phyloP scores from a whole-genome alignment of 495 filamentous ascomycete genomes.

The Penicillium fimorum region DNA sequence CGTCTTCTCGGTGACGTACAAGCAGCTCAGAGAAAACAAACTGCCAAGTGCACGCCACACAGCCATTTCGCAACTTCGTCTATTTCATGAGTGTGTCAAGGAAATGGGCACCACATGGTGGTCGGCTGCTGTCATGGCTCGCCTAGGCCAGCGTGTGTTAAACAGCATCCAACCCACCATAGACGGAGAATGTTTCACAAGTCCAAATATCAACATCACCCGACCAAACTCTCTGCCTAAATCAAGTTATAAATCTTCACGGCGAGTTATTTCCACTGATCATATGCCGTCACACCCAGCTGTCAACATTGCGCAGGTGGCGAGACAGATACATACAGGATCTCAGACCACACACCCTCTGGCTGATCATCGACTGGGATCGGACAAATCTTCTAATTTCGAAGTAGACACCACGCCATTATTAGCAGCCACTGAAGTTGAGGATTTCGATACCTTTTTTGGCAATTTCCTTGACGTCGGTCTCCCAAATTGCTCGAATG shows the following conservation, averaged over 20 bases:
- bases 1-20: constrained; percentile 27
- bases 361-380: neutral
- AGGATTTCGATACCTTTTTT: constrained; percentile 21
- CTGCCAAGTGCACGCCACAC: constrained; percentile 13
- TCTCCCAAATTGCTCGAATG: constrained; percentile 17
- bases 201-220: constrained; percentile 6
- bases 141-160: constrained; percentile 24
- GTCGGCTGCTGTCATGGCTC: constrained; percentile 25
- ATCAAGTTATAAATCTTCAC: neutral
- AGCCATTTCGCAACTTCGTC: constrained; percentile 17
- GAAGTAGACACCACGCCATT: neutral
- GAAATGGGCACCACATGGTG: constrained; percentile 24
- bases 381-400: constrained; percentile 9
- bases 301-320: neutral
- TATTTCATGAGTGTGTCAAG: constrained; percentile 20
- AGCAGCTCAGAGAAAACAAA: constrained; percentile 17
- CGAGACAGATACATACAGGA: neutral
- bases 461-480: constrained; percentile 26
- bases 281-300: neutral
- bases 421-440: neutral
- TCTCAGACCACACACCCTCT: neutral
- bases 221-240: constrained; percentile 1
- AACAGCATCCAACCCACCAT: constrained; percentile 12
- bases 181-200: constrained; percentile 2
- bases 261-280: neutral